These are phyloP conservation scores for Pyropia yezoensis DNA, from an alignment of 23 red algal genomes.

Conservation along the genomic window DNA sequence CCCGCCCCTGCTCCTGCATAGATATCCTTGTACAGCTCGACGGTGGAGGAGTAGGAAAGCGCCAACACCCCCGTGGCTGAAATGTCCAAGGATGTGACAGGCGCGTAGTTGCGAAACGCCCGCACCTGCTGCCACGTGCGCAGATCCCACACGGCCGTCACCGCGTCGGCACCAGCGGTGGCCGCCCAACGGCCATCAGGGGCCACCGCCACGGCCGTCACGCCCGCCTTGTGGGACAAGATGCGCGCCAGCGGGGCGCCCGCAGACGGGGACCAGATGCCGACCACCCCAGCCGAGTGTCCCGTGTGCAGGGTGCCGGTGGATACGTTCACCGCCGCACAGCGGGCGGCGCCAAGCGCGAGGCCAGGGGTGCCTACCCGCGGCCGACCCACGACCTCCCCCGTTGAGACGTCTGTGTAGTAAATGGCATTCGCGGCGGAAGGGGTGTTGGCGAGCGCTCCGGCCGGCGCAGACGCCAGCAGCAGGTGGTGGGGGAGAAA, in stretches of 20 bases:
- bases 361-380: slow-evolving; percentile 14
- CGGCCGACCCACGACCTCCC: slow-evolving; percentile 41
- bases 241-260: slow-evolving; percentile 52
- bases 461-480: slow-evolving; percentile 46
- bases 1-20: neutral
- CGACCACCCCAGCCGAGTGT: slow-evolving; percentile 66
- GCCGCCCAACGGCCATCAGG: slow-evolving; percentile 42
- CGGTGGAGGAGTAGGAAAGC: neutral
- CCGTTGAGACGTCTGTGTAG: slow-evolving; percentile 78
- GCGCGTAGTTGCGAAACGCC: neutral
- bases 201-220: slow-evolving; percentile 49
- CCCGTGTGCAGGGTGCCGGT: slow-evolving; percentile 58
- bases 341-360: slow-evolving; percentile 5
- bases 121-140: slow-evolving; percentile 32
- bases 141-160: slow-evolving; percentile 59
- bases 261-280: slow-evolving; percentile 70
- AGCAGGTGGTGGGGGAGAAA: slow-evolving; percentile 93
- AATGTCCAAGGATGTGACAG: no score
- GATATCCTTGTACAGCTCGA: slow-evolving; percentile 6
- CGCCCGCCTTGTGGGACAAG: slow-evolving; percentile 54
- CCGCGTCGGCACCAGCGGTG: slow-evolving; percentile 58
- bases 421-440: neutral
- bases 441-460: neutral
- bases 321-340: slow-evolving; percentile 24
- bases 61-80: neutral